Conservation (phyloP, 176 grass and related monocot species). For the Avena eriantha region DNA sequence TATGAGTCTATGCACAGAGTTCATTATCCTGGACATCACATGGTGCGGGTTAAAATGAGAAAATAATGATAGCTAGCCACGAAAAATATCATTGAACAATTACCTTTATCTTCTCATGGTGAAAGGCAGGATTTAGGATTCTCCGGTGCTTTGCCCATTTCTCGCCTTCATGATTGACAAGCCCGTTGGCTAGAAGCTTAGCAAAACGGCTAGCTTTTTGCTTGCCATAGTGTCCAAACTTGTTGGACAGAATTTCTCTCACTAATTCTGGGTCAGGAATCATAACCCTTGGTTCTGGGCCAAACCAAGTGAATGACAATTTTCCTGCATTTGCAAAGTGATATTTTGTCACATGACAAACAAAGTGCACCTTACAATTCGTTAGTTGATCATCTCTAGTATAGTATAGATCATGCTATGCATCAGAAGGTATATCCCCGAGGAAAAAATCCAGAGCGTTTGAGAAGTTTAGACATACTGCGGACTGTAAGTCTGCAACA, state of each 20-base stretch:
- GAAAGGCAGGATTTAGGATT: constrained; percentile 84
- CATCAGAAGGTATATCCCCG: neutral
- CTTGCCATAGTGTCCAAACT: constrained; percentile 62
- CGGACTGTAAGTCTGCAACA: constrained; percentile 12
- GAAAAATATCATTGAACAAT: neutral
- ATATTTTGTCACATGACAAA: neutral
- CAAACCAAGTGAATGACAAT: constrained; percentile 70
- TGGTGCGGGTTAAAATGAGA: neutral
- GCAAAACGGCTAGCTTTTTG: neutral
- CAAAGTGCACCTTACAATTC: neutral
- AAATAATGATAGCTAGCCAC: neutral
- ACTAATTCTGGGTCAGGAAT: constrained; percentile 55
- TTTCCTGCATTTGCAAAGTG: constrained; percentile 48
- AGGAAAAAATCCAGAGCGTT: neutral
- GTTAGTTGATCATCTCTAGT: neutral
- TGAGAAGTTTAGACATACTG: neutral
- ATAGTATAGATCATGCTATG: neutral
- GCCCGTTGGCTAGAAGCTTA: constrained; percentile 42
- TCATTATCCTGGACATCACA: neutral
- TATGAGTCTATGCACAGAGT: constrained; percentile 4
- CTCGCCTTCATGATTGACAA: constrained; percentile 58
- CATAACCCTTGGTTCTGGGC: constrained; percentile 55
- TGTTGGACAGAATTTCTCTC: constrained; percentile 60
- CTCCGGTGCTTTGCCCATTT: constrained; percentile 78
- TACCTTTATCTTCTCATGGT: constrained; percentile 76